These are phyloP conservation scores for Phytophthora parvispora DNA, from an alignment of 352 stramenopile genomes.

Conservation along the genomic window DNA sequence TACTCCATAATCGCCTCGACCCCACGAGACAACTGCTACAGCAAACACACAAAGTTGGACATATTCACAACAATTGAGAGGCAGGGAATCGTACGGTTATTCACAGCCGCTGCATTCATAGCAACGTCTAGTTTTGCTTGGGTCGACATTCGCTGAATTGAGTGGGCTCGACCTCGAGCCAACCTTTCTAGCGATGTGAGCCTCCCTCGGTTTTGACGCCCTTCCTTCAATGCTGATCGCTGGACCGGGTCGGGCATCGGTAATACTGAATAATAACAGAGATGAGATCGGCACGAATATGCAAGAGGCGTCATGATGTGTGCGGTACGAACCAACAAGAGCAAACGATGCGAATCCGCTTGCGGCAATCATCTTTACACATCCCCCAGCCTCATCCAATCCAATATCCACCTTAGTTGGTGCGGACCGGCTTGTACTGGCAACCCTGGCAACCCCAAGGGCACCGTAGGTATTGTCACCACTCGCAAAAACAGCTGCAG, in stretches of 20 bases:
- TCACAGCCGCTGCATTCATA: constrained; percentile 34
- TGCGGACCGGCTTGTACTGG: neutral
- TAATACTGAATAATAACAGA: constrained; percentile 9
- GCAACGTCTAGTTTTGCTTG: constrained; percentile 27
- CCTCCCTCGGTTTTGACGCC: constrained; percentile 10
- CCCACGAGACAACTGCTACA: constrained; percentile 75
- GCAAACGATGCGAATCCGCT: constrained; percentile 77
- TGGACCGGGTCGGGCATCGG: constrained; percentile 19
- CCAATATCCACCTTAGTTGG: constrained; percentile 48
- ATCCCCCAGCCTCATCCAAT: constrained; percentile 25
- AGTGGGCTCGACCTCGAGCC: constrained; percentile 21
- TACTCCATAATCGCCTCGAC: constrained; percentile 64
- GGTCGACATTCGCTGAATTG: constrained; percentile 15
- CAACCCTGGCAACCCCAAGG: constrained; percentile 34
- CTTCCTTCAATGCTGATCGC: constrained; percentile 27
- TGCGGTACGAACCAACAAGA: constrained; percentile 56
- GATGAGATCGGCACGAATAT: constrained; percentile 3
- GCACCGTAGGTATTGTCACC: constrained; percentile 77
- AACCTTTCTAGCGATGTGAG: constrained; percentile 34
- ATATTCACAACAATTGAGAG: neutral
- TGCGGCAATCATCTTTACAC: constrained; percentile 63
- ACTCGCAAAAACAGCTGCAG: constrained; percentile 70
- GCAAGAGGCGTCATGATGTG: neutral
- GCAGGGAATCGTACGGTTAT: constrained; percentile 32
- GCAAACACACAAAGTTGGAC: neutral